Evolutionary conservation across 2,329 filamentous ascomycete genomes (phyloP), one percentile per base, ranked within the genome.

Genomic region (Nothopassalora personata): DNA sequence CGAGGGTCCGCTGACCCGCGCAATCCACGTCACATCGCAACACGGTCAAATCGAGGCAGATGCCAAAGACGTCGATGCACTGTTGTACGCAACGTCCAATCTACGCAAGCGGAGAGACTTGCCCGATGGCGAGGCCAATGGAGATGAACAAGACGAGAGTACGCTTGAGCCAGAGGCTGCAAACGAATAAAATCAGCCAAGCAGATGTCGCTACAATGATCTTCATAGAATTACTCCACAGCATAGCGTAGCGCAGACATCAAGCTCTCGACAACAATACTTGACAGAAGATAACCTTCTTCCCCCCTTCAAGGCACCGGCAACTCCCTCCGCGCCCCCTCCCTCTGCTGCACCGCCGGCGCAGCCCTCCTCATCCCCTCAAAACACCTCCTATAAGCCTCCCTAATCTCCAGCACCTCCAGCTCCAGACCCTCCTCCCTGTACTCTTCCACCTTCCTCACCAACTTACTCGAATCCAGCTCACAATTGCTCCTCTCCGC

Each of bases 401-500:
- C 79, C 66, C 86, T 82, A 48, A 88, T 76, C 74, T 87, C 83
- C 7, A 83, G 83, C 30, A 88, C 75, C 62, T 80, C 75, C 67
- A 80, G 82, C 13, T 76, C 75, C 69, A 53, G 33, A 1, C 66
- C 67, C 46, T 68, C 63, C 23, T 53, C 46, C 57, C 57, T 56
- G 60, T 86, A 87, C 73, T 84, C 80, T 67, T 76, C 78, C 58
- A 87, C 76, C 76, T 85, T 86, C 54, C 72, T 79, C 62, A 78
- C 78, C 61, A 88, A 75, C 75, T 87, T 88, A 19, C 78, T 80
- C 13, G 81, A 81, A 71, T 88, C 85, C 50, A 88, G 74, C 73
- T 68, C 54, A 74, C 85, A 88, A 74, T 88, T 88, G 72, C 82
- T 85, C 59, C 86, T 79, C 49, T 81, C 85, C 13, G 85, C 85